phyloP scores from a whole-genome alignment of 768 basidiomycete genomes.

The Suillus lakei region DNA sequence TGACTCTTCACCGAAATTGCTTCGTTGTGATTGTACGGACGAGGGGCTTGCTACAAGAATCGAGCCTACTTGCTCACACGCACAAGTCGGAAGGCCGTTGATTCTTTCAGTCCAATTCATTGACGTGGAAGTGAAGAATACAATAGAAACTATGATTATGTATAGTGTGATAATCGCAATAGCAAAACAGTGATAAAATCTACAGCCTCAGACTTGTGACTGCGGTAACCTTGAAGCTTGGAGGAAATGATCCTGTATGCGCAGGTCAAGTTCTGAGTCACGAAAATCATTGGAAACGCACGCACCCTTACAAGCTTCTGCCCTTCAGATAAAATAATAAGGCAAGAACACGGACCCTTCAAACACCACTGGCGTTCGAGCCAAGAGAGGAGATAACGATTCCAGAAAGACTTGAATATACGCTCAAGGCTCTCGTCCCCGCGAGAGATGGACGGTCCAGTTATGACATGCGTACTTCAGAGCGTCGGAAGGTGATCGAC shows the following conservation, averaged over 20 bases:
- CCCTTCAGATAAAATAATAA: not conserved
- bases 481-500: not conserved
- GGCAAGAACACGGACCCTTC: not conserved
- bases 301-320: not conserved
- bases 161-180: no score
- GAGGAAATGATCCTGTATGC: not conserved
- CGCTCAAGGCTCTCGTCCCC: not conserved
- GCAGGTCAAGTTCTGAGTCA: not conserved
- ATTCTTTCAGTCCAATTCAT: no score
- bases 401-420: not conserved
- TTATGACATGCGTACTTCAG: not conserved
- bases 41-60: no score
- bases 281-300: not conserved
- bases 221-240: not conserved
- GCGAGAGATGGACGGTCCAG: not conserved
- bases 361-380: slow-evolving; percentile 1
- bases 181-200: no score
- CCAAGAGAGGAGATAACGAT: not conserved
- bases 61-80: no score
- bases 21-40: no score
- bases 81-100: no score
- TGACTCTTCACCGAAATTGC: not conserved
- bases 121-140: no score
- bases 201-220: not conserved
- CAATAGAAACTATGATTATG: no score